Evolutionary conservation across 2,329 filamentous ascomycete genomes (phyloP), one percentile per base, ranked within the genome.

Genomic region (Didymellaceae sp.): DNA sequence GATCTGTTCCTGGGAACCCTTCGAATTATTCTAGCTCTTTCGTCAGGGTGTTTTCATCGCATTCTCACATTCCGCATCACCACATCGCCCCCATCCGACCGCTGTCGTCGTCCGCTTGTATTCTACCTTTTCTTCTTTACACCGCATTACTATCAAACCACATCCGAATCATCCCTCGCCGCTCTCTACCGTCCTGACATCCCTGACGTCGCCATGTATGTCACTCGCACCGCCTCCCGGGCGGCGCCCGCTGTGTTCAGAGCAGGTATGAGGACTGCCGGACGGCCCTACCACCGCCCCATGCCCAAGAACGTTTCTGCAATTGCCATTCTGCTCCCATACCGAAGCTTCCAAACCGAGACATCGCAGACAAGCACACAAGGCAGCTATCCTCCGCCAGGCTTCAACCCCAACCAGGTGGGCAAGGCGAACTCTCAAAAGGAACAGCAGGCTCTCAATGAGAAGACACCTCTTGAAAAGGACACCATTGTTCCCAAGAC

Each of bases 351-450:
- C 57, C 77, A 82, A 21, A 87, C 85, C 37, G 82, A 86, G 57
- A 80, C 82, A 11, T 80, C 79, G 14, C 75, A 79, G 30, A 75
- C 79, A 16, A 67, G 67, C 35, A 63, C 74, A 16, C 70, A 70
- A 31, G 77, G 82, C 42, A 79, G 81, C 45, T 86, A 83, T 39
- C 92, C 91, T 34, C 92, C 92, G 49, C 92, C 91, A 11, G 92
- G 92, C 21, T 97, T 96, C 80, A 92, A 94, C 70, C 80, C 89
- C n/a, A 87, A 93, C 67, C 82, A 91, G 77, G 92, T 92, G 61
- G 93, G 91, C 82, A 93, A 91, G 71, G 89, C 91, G 10, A 78
- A 94, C 38, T 76, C 85, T 2, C 84, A 84, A 66, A 83, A 87
- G 46, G 70, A 76, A 52, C 73, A 67, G 47, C 28, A 40, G 17